These are phyloP conservation scores for Oryza coarctata DNA, from an alignment of 176 grass and related monocot species.

Conservation along the genomic window DNA sequence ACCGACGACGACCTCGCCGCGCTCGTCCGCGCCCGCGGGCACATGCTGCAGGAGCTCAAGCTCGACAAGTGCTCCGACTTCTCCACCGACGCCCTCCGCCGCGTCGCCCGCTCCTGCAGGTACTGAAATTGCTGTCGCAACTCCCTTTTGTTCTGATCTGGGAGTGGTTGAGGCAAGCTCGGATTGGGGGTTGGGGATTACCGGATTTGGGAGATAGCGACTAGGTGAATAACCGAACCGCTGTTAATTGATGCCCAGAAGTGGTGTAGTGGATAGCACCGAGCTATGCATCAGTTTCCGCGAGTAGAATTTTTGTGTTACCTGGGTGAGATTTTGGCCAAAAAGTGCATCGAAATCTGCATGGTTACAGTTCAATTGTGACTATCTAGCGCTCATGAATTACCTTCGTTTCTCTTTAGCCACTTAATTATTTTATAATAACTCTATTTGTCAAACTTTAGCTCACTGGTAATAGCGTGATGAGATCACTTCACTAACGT, in stretches of 20 bases:
- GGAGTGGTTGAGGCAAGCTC: background rate
- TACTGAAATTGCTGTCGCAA: conserved; percentile 15
- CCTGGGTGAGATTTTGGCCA: background rate
- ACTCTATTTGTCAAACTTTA: background rate
- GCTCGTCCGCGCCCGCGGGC: conserved; percentile 57
- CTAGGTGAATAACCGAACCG: background rate
- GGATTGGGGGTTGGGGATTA: background rate
- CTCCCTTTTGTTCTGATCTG: conserved; percentile 9
- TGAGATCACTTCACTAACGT: conserved; percentile 29
- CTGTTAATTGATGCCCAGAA: conserved; percentile 6
- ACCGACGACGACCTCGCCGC: conserved; percentile 63
- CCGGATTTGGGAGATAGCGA: conserved; percentile 3
- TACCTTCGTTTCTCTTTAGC: conserved; percentile 22
- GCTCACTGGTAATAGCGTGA: background rate
- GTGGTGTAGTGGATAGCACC: background rate
- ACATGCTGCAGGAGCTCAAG: conserved; percentile 79
- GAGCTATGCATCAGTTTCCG: conserved; percentile 2
- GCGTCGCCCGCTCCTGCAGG: conserved; percentile 76
- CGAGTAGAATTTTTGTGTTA: conserved; percentile 10
- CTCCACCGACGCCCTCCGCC: conserved; percentile 75
- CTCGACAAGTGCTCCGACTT: conserved; percentile 89
- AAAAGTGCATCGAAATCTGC: conserved; percentile 32
- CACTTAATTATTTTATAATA: conserved; percentile 15
- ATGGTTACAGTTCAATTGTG: background rate
- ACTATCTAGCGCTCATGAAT: background rate